Conservation (phyloP, 1,284 basidiomycete species). For the Naganishia sp. region DNA sequence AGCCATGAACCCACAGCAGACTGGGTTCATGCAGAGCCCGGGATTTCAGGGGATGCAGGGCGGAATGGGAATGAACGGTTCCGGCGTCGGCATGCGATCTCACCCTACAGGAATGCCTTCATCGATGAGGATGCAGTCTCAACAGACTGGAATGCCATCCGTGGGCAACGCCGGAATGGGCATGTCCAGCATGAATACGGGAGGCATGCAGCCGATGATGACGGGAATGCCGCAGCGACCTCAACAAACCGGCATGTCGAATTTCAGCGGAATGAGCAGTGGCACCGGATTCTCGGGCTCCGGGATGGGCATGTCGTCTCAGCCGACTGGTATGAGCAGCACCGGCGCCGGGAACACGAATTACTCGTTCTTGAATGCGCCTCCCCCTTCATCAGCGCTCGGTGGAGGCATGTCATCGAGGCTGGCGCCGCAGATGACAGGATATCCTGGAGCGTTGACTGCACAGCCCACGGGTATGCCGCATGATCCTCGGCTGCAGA, state of each 20-base stretch:
- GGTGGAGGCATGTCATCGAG: slow-evolving; percentile 31
- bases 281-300: slow-evolving; percentile 3
- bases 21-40: slow-evolving; percentile 19
- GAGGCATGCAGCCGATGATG: slow-evolving; percentile 32
- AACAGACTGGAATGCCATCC: slow-evolving; percentile 44
- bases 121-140: slow-evolving; percentile 34
- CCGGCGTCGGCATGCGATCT: slow-evolving; percentile 33
- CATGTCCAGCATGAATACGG: slow-evolving; percentile 39
- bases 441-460: slow-evolving; percentile 38
- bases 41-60: slow-evolving; percentile 18
- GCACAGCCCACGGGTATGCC: slow-evolving; percentile 42
- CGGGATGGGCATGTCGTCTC: slow-evolving; percentile 25
- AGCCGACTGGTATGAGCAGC: slow-evolving; percentile 19
- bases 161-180: slow-evolving; percentile 49
- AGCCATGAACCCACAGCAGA: slow-evolving; percentile 30
- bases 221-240: slow-evolving; percentile 35
- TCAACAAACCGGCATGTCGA: slow-evolving; percentile 33
- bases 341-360: slow-evolving; percentile 31
- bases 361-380: slow-evolving; percentile 52
- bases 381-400: slow-evolving; percentile 42
- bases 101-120: slow-evolving; percentile 43
- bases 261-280: slow-evolving; percentile 12
- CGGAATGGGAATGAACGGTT: slow-evolving; percentile 3
- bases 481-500: slow-evolving; percentile 74
- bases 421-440: slow-evolving; percentile 37